Evolutionary conservation across 1,284 basidiomycete species (phyloP).

Genomic region (Marasmius tenuissimus): DNA sequence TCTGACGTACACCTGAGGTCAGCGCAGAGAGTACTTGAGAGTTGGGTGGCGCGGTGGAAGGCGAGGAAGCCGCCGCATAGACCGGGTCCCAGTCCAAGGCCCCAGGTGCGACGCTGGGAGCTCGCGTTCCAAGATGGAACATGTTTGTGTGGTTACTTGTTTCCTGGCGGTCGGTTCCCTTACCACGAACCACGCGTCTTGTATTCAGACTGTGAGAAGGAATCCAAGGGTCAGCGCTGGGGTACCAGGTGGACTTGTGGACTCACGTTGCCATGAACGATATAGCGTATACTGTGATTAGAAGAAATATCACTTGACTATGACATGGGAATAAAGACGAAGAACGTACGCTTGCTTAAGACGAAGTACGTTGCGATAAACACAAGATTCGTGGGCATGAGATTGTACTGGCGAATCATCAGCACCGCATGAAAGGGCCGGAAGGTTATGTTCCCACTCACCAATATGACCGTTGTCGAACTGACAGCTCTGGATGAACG

Average conservation of each 20-base stretch:
- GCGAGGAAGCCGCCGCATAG: too few species aligned
- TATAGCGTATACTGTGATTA: conserved; percentile 56
- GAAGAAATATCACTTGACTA: background rate
- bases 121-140: conserved; percentile 45
- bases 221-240: background rate
- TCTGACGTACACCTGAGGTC: too few species aligned
- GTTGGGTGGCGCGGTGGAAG: too few species aligned
- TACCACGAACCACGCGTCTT: conserved; percentile 41
- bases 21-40: too few species aligned
- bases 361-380: conserved; percentile 62
- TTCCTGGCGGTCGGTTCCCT: conserved; percentile 42
- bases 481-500: conserved; percentile 49
- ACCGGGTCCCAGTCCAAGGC: conserved; percentile 1
- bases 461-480: conserved; percentile 53
- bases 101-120: conserved; percentile 23
- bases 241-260: background rate
- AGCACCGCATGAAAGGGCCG: background rate
- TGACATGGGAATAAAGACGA: background rate
- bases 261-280: conserved; percentile 68
- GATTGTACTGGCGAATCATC: conserved; percentile 47
- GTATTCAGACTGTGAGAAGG: conserved; percentile 44
- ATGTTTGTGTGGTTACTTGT: conserved; percentile 40
- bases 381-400: conserved; percentile 53
- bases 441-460: conserved; percentile 27
- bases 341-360: conserved; percentile 60